Conservation (phyloP, 2,329 filamentous ascomycete genomes). For the Monilinia laxa region DNA sequence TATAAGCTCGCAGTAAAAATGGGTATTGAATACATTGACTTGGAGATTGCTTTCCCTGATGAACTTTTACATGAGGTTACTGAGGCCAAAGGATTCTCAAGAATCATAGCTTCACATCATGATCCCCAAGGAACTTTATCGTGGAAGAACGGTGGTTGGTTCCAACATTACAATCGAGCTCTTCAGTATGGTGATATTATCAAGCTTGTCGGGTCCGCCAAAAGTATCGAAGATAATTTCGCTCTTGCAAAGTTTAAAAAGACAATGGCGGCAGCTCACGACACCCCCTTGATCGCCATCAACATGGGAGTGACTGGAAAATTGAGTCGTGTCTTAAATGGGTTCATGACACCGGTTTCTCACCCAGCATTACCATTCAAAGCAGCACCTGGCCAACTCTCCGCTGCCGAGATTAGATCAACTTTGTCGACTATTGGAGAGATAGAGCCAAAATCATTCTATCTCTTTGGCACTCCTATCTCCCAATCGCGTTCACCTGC, state of each 20-base stretch:
- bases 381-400: constrained; percentile 90
- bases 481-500: constrained; percentile 79
- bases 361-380: constrained; percentile 88
- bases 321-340: constrained; percentile 84
- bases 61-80: constrained; percentile 69
- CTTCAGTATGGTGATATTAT: constrained; percentile 89
- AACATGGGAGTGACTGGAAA: constrained; percentile 93
- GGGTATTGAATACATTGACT: constrained; percentile 87
- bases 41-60: constrained; percentile 84
- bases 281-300: constrained; percentile 85
- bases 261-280: constrained; percentile 69
- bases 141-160: constrained; percentile 93
- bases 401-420: constrained; percentile 80
- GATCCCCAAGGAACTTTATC: constrained; percentile 76
- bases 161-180: constrained; percentile 84
- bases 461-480: constrained; percentile 85
- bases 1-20: constrained; percentile 78
- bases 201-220: constrained; percentile 86
- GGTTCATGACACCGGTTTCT: constrained; percentile 91
- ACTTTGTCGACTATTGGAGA: constrained; percentile 77
- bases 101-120: constrained; percentile 93
- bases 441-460: constrained; percentile 74
- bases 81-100: constrained; percentile 66
- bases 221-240: constrained; percentile 79
- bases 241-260: constrained; percentile 78